phyloP scores from a whole-genome alignment of 2,329 filamentous ascomycete species.

The Fusarium phyllophilum region DNA sequence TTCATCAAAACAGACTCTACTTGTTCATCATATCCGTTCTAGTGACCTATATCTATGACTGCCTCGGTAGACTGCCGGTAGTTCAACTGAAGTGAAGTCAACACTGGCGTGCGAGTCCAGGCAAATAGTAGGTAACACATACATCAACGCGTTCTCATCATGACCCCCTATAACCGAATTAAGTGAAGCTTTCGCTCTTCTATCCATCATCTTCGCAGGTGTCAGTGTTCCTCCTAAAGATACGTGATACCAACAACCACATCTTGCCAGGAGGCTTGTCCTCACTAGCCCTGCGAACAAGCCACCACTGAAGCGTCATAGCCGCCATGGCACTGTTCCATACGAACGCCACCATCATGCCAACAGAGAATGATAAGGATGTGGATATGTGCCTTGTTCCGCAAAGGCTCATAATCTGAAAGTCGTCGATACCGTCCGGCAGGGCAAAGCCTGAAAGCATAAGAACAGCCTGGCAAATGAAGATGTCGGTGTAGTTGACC shows the following conservation, averaged over 20 bases:
- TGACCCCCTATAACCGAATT: accelerated
- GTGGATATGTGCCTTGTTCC: not conserved
- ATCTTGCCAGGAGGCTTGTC: not conserved
- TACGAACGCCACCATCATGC: not conserved
- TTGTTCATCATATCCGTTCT: accelerated
- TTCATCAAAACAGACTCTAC: not conserved
- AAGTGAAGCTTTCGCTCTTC: not conserved
- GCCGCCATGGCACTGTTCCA: not conserved
- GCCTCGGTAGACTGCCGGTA: not conserved
- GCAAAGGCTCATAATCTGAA: not conserved
- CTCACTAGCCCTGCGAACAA: not conserved
- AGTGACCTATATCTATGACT: too few species aligned
- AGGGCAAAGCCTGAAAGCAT: not conserved
- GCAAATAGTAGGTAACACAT: not conserved
- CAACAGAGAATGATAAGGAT: accelerated
- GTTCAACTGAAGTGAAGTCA: not conserved
- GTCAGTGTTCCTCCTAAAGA: not conserved
- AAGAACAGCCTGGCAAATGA: not conserved
- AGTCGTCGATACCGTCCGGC: not conserved
- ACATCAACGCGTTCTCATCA: not conserved
- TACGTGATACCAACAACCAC: not conserved
- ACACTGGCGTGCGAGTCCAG: not conserved
- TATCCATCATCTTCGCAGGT: not conserved
- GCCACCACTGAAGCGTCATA: not conserved
- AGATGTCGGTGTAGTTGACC: not conserved